Percentiles rank a stretch among this genome's conserved stretches.
These are phyloP conservation scores for Russula abietina DNA, from an alignment of 768 basidiomycete genomes.

Conservation along the genomic window DNA sequence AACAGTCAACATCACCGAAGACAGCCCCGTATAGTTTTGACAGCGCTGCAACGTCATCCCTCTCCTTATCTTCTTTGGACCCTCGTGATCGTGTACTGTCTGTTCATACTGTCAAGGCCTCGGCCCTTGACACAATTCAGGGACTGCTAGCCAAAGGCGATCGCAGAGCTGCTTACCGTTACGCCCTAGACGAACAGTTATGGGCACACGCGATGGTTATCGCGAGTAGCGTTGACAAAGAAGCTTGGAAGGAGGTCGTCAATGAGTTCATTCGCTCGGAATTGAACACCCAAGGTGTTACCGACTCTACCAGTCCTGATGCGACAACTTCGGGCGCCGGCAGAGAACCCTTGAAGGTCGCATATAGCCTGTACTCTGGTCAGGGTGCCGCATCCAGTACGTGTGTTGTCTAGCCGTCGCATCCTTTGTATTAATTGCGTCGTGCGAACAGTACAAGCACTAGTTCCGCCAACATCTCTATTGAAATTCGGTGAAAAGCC, in stretches of 20 bases:
- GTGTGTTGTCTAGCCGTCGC: conserved; percentile 26
- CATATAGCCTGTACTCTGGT: conserved; percentile 80
- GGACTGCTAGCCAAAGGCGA: conserved; percentile 77
- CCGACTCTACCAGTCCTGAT: conserved; percentile 20
- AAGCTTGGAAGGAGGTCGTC: conserved; percentile 88
- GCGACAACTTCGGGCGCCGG: conserved; percentile 37
- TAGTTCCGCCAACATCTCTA: conserved; percentile 17
- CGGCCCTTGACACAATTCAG: conserved; percentile 71
- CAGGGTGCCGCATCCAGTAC: conserved; percentile 72
- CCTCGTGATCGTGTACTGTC: conserved; percentile 49
- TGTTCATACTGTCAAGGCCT: conserved; percentile 52
- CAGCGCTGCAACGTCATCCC: conserved; percentile 12
- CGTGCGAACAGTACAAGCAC: conserved; percentile 8
- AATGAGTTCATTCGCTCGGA: conserved; percentile 79
- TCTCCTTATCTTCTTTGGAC: conserved; percentile 25
- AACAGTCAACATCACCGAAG: conserved; percentile 17
- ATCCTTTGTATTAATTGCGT: neutral
- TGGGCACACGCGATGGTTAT: conserved; percentile 98
- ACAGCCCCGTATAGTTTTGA: conserved; percentile 16
- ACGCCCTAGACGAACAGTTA: conserved; percentile 79
- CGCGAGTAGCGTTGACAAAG: conserved; percentile 86
- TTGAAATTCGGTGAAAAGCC: conserved; percentile 14
- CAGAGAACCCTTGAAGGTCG: conserved; percentile 67
- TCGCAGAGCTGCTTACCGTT: conserved; percentile 79
- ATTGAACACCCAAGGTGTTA: conserved; percentile 42